Conservation (phyloP, 306 rosid species). For the Herpetospermum pedunculosum region DNA sequence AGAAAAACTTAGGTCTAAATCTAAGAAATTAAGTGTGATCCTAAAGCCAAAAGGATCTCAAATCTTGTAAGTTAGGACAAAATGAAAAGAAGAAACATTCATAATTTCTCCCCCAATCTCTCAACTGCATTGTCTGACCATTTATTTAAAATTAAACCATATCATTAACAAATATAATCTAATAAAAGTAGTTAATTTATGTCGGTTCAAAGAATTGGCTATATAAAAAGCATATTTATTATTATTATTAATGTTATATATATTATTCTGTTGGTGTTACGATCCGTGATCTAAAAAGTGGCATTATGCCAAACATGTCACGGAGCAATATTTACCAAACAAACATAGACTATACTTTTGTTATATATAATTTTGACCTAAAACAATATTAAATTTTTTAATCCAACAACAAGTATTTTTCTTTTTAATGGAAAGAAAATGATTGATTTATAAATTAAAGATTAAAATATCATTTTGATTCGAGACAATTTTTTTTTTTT, state of each 20-base stretch:
- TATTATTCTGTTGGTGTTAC: neutral
- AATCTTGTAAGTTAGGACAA: neutral
- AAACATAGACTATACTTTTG: neutral
- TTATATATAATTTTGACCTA: neutral
- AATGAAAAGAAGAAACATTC: neutral
- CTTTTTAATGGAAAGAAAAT: too few species aligned
- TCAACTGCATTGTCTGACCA: neutral
- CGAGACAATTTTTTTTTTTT: too few species aligned
- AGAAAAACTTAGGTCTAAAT: too few species aligned
- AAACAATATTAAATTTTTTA: neutral
- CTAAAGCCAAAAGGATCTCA: neutral
- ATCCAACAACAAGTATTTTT: too few species aligned
- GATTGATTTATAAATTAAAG: too few species aligned
- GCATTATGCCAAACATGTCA: neutral
- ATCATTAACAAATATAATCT: neutral
- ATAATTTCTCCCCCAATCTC: neutral
- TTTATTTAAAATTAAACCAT: neutral
- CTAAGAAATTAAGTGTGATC: too few species aligned
- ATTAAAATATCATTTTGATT: too few species aligned
- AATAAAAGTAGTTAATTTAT: neutral
- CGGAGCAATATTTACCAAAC: neutral
- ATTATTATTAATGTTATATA: neutral
- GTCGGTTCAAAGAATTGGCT: neutral
- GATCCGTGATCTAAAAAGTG: neutral
- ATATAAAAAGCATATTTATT: neutral